These are phyloP conservation scores for Blastobotrys capitulatus DNA, from an alignment of 1,139 yeast genomes.

Conservation along the genomic window DNA sequence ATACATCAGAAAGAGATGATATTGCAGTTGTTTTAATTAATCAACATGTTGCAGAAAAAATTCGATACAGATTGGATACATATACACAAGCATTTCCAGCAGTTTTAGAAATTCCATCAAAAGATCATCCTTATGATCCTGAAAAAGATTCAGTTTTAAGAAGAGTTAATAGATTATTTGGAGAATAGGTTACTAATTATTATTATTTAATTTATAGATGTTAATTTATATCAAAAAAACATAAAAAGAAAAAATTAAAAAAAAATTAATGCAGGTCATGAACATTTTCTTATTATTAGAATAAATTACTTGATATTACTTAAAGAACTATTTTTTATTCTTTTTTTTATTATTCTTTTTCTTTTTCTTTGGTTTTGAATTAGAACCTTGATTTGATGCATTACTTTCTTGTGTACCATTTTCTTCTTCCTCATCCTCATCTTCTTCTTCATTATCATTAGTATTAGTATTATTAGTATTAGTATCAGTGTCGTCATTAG, in stretches of 20 bases:
- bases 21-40: conserved; percentile 89
- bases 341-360: conserved; percentile 33
- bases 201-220: neutral
- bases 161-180: conserved; percentile 90
- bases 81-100: conserved; percentile 95
- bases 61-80: conserved; percentile 74
- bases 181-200: conserved; percentile 48
- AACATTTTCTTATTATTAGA: too few species aligned
- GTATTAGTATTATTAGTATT: neutral
- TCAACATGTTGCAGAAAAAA: conserved; percentile 91
- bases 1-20: conserved; percentile 73
- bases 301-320: neutral
- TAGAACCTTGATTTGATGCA: conserved; percentile 1
- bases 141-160: conserved; percentile 94
- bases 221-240: too few species aligned
- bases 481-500: neutral
- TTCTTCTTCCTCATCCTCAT: neutral
- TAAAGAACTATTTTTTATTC: conserved; percentile 22
- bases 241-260: too few species aligned
- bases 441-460: neutral
- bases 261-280: conserved; percentile 11
- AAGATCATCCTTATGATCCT: conserved; percentile 97
- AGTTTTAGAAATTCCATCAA: conserved; percentile 91
- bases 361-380: conserved; percentile 18
- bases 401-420: neutral